Evolutionary conservation across 2,329 filamentous ascomycete species (phyloP).

Genomic region (Moelleriella libera): DNA sequence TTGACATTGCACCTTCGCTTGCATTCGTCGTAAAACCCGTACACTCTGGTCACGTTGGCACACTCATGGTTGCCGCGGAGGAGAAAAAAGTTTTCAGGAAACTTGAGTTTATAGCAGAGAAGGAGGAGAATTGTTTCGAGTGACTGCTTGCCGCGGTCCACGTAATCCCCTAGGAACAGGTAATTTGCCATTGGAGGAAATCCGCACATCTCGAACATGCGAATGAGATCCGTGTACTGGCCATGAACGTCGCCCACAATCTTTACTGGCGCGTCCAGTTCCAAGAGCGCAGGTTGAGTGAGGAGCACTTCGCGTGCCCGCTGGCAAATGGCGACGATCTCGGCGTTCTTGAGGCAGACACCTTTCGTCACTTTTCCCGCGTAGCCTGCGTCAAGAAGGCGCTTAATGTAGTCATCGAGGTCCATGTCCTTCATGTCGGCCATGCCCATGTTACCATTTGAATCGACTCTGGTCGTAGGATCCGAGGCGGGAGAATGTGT

Average conservation of each 20-base stretch:
- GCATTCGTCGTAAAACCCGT: conserved; percentile 97
- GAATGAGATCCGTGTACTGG: conserved; percentile 89
- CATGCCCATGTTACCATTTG: conserved; percentile 55
- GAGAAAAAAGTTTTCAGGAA: conserved; percentile 93
- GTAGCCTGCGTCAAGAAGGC: conserved; percentile 86
- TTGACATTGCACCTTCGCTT: conserved; percentile 94
- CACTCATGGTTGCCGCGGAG: conserved; percentile 93
- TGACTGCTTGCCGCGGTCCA: conserved; percentile 91
- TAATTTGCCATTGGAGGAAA: conserved; percentile 89
- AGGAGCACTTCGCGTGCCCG: conserved; percentile 81
- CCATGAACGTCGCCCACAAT: conserved; percentile 96
- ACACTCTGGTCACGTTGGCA: conserved; percentile 88
- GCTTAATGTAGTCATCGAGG: conserved; percentile 92
- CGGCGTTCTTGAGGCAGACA: conserved; percentile 92
- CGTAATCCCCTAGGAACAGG: conserved; percentile 89
- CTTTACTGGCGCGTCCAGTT: conserved; percentile 90
- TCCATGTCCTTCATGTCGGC: conserved; percentile 85
- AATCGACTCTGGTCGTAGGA: conserved; percentile 24
- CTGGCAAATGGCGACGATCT: conserved; percentile 87
- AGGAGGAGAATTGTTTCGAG: conserved; percentile 87
- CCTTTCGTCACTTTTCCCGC: conserved; percentile 95
- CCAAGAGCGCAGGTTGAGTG: conserved; percentile 80
- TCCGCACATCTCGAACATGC: conserved; percentile 97
- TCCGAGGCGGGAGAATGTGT: conserved; percentile 30
- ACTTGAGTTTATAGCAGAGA: conserved; percentile 94